These are phyloP conservation scores for Aspergillus fructus DNA, from an alignment of 2,329 filamentous ascomycete genomes.

Conservation along the genomic window DNA sequence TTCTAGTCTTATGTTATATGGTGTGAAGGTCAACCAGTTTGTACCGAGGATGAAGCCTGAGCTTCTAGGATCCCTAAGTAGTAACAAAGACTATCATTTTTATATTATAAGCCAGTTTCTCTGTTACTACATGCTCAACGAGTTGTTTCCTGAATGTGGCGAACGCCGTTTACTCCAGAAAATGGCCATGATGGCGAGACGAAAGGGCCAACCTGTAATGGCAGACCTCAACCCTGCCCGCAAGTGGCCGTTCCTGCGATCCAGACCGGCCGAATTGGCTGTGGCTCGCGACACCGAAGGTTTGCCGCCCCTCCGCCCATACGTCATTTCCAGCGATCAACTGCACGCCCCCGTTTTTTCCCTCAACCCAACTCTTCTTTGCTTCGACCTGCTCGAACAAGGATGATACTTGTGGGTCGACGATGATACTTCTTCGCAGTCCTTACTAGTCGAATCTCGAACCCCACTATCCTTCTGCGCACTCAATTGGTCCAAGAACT, in stretches of 20 bases:
- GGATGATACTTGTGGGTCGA: slow-evolving; percentile 19
- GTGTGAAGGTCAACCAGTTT: not conserved
- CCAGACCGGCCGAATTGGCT: slow-evolving; percentile 18
- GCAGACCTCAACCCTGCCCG: not conserved
- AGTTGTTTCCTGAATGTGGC: not conserved
- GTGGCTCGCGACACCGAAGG: slow-evolving; percentile 11
- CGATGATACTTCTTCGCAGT: slow-evolving; percentile 19
- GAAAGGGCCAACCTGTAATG: not conserved
- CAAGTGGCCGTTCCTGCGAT: slow-evolving; percentile 16
- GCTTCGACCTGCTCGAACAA: slow-evolving; percentile 10
- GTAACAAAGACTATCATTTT: no score
- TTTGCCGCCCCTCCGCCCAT: slow-evolving; percentile 19
- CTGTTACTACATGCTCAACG: not conserved
- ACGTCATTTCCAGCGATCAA: slow-evolving; percentile 31
- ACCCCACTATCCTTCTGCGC: slow-evolving; percentile 14
- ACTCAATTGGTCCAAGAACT: slow-evolving; percentile 19
- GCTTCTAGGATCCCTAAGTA: not conserved
- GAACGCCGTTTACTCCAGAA: not conserved
- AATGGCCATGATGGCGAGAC: not conserved
- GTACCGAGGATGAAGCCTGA: not conserved
- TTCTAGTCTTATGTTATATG: not conserved
- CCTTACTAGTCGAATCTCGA: slow-evolving; percentile 18
- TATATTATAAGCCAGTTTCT: not conserved
- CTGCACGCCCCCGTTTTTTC: slow-evolving; percentile 25
- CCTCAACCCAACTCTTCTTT: slow-evolving; percentile 14